Percentiles rank a stretch among this genome's conserved stretches.
These are phyloP conservation scores for Fomitopsis betulina DNA, from an alignment of 1,284 basidiomycete genomes.

Conservation along the genomic window DNA sequence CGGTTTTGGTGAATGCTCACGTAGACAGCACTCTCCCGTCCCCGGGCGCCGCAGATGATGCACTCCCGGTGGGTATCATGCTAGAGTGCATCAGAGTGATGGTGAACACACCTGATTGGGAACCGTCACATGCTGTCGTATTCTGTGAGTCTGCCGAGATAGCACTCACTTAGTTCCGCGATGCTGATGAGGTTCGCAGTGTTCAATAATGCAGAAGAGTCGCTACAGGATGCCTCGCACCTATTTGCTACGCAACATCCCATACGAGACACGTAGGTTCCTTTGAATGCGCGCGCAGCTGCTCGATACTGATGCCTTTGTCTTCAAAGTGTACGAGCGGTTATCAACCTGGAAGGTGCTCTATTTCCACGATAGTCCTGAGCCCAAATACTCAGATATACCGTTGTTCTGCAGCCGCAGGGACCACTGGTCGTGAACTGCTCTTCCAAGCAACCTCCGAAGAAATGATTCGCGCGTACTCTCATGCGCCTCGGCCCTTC, in stretches of 20 bases:
- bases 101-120: slow-evolving; percentile 66
- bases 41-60: slow-evolving; percentile 89
- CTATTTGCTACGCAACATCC: slow-evolving; percentile 87
- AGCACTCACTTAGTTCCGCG: neutral
- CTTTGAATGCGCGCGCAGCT: too few species aligned
- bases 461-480: slow-evolving; percentile 92
- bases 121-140: slow-evolving; percentile 78
- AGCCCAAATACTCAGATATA: too few species aligned
- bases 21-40: slow-evolving; percentile 80
- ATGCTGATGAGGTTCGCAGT: slow-evolving; percentile 42
- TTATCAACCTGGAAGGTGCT: slow-evolving; percentile 87
- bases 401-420: slow-evolving; percentile 60
- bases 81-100: slow-evolving; percentile 85
- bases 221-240: slow-evolving; percentile 93
- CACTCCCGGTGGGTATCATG: slow-evolving; percentile 86
- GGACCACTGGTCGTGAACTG: slow-evolving; percentile 83
- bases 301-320: neutral
- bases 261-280: slow-evolving; percentile 54
- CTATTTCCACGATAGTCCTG: neutral
- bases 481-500: slow-evolving; percentile 81
- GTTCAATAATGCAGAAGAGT: slow-evolving; percentile 95
- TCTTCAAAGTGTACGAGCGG: slow-evolving; percentile 69
- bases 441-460: slow-evolving; percentile 95
- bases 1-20: slow-evolving; percentile 88
- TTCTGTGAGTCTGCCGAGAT: slow-evolving; percentile 59